A percentile compares a stretch with the other conserved stretches of the same genome.
Evolutionary conservation across 768 basidiomycete genomes (phyloP).

Genomic region (Rhodotorula kratochvilovae): DNA sequence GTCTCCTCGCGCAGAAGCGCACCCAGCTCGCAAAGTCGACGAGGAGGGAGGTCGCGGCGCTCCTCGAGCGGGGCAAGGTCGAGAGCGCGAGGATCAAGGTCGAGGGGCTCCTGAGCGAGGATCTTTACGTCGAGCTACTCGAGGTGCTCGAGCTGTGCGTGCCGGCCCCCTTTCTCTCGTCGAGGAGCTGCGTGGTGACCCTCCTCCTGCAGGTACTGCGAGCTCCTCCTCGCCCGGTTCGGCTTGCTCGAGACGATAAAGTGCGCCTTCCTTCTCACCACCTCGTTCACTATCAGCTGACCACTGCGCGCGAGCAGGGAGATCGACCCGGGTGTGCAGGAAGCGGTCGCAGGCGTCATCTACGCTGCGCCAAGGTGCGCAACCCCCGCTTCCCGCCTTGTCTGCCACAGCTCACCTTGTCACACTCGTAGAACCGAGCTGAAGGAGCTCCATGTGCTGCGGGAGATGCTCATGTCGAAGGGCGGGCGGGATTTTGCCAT

Average conservation of each 20-base stretch:
- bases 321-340: conserved; percentile 78
- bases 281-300: not conserved
- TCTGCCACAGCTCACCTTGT: too few species aligned
- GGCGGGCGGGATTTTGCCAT: conserved; percentile 85
- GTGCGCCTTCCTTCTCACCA: conserved; percentile 50
- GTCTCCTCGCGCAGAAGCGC: conserved; percentile 66
- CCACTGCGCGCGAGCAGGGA: conserved; percentile 54
- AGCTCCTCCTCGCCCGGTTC: conserved; percentile 87
- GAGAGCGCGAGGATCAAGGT: conserved; percentile 82
- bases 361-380: conserved; percentile 83
- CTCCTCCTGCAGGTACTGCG: conserved; percentile 55
- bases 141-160: conserved; percentile 79
- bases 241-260: conserved; percentile 75
- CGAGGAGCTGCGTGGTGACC: not conserved
- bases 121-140: conserved; percentile 49
- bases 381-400: conserved; percentile 45
- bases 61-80: conserved; percentile 70
- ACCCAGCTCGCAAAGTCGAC: conserved; percentile 70
- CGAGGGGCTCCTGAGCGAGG: conserved; percentile 36
- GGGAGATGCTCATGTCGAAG: conserved; percentile 93
- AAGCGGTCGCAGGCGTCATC: conserved; percentile 82
- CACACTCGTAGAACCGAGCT: conserved; percentile 30
- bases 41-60: conserved; percentile 72
- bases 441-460: conserved; percentile 64
- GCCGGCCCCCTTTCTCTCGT: not conserved